Conservation (phyloP, 805 yeast species). For the Nakazawaea holstii region DNA sequence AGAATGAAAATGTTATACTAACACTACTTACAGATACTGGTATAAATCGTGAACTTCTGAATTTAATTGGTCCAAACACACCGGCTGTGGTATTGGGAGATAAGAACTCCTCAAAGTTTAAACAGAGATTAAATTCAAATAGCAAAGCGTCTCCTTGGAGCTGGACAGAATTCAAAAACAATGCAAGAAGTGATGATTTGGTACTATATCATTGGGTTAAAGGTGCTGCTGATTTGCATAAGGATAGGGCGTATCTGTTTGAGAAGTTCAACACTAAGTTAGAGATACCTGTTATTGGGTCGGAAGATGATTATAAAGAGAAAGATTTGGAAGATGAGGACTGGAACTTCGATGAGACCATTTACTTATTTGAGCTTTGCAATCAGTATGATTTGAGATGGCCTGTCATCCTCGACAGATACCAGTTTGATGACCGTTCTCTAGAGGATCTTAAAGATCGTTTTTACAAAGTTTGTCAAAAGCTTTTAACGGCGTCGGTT, state of each 20-base stretch:
- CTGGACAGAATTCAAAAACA: conserved; percentile 53
- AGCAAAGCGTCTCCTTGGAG: conserved; percentile 83
- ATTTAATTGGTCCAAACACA: conserved; percentile 83
- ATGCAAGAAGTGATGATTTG: conserved; percentile 44
- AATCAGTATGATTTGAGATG: conserved; percentile 56
- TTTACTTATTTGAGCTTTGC: conserved; percentile 70
- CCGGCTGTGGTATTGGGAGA: conserved; percentile 62
- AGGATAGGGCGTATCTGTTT: conserved; percentile 52
- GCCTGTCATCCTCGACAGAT: conserved; percentile 63
- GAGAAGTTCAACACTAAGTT: conserved; percentile 68
- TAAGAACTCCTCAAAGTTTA: conserved; percentile 46
- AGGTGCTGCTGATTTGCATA: conserved; percentile 49
- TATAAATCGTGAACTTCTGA: conserved; percentile 85
- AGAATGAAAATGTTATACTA: neutral
- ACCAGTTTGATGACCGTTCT: conserved; percentile 37
- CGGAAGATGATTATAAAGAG: conserved; percentile 52
- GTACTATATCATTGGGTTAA: conserved; percentile 82
- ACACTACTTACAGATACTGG: conserved; percentile 39
- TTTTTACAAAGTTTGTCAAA: conserved; percentile 64
- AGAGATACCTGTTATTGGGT: conserved; percentile 62
- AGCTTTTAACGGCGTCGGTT: conserved; percentile 40
- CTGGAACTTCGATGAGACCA: conserved; percentile 80
- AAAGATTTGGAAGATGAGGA: conserved; percentile 38
- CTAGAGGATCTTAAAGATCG: conserved; percentile 82
- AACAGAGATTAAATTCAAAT: conserved; percentile 55